Evolutionary conservation across 1,139 yeast species (phyloP), one percentile per base, ranked within the genome.

Genomic region (Suhomyces panamericanus): DNA sequence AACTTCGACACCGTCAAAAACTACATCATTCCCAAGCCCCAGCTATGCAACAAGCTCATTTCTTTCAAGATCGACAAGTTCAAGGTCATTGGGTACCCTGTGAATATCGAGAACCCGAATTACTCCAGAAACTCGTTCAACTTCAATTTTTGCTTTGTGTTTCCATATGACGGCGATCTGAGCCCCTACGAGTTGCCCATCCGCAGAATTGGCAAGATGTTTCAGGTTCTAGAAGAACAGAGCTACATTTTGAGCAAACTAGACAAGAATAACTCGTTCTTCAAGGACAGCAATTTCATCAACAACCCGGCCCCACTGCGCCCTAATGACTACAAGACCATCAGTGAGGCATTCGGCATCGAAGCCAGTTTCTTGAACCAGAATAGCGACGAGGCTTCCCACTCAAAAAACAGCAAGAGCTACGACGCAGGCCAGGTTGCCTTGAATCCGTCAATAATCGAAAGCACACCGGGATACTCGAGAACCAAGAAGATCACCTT

Each of bases 1-100:
- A 84, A 87, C 56, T 93, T 95, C 64, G 95, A 89, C 60, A 77
- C 87, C 2, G 83, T 95, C 36, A 88, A 88, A 60, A 91, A 89
- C 69, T 93, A 88, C 60, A 81, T 93, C 39, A 91, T 93, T 27
- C 99, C 99, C 6, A 93, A 93, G 60, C 93, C 96, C 0, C 90
- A 85, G 44, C 72, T 95, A 32, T 93, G 98, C 64, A 89, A 93
- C 62, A 77, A 85, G 49, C 71, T 93, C 30, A 76, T 95, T 13
- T 79, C 95, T 1, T 75, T 90, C 53, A 85, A 87, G 55, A 80
- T 84, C 46, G 85, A 81, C 32, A 78, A 81, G 43, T 87, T 78
- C 59, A 73, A 90, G 48, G 81, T 93, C 3, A 78, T 88, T 14
- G 96, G 98, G n/a, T 90, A 81, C 59, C 99, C 99, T 0, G 96